Evolutionary conservation across 805 yeast species (phyloP), one percentile per base, ranked within the genome.

Genomic region (Candida vartiovaarae): DNA sequence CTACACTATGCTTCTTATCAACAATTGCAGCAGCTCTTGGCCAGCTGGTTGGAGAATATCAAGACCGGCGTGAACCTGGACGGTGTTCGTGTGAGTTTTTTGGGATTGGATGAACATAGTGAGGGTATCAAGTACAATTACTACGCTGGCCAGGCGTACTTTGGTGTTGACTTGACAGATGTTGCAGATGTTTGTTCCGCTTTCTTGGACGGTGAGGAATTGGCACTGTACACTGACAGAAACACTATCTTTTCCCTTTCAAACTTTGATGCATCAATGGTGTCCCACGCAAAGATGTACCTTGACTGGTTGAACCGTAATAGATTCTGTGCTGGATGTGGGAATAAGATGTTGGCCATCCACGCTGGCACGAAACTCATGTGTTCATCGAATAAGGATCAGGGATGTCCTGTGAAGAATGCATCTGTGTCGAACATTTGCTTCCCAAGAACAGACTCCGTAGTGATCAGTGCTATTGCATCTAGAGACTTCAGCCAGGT

Each of bases 361-460:
- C 78, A 82, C 46, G 84, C 80, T 0, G 91, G 93, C 2, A 80
- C 87, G 0, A 76, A 80, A 57, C 55, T 81, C 31, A 43, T 51
- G 3, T 82, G 90, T 57, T 64, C 75, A 4, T 48, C 56, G 0
- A 15, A 9, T 4, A 33, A 34, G 11, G 43, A 32, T 3, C 36
- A 32, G 9, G 38, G 41, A 6, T 68, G 73, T 45, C 59, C 60
- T 2, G 75, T 67, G 2, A 68, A 75, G 44, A 56, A 57, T 34
- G 61, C 68, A 0, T 42, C 63, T 0, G 83, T 87, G 24, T 79
- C 86, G 37, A 90, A 91, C 59, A 80, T 86, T 23, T 78, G 88
- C 23, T 91, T 87, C 68, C 99, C 99, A 11, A 71, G 99, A 43
- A 85, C 96, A 0, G 99, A 91, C 61, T 83, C 95, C 6, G 93